Conservation (phyloP, 306 rosid genomes). For the Mimosa bimucronata region DNA sequence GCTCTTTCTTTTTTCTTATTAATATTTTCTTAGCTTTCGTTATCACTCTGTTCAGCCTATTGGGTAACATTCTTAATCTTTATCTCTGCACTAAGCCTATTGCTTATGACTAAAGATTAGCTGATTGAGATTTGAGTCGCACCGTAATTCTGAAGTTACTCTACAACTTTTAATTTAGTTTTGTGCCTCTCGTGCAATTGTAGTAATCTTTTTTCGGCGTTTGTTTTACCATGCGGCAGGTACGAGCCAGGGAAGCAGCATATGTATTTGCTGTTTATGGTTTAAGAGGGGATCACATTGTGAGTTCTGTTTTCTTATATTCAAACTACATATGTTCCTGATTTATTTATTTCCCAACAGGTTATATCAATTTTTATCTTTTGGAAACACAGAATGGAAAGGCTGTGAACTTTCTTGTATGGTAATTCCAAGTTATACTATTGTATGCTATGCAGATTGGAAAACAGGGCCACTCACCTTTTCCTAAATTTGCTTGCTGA, state of each 20-base stretch:
- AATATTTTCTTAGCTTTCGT: not conserved
- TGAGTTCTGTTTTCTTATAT: constrained; percentile 46
- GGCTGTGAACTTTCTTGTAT: constrained; percentile 22
- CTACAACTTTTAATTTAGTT: not conserved
- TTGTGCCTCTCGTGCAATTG: not conserved
- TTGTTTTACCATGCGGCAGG: constrained; percentile 52
- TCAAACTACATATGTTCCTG: not conserved
- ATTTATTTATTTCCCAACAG: constrained; percentile 4
- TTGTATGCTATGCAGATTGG: constrained; percentile 55
- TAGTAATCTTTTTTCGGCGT: constrained; percentile 4
- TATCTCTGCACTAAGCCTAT: no score
- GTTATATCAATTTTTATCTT: not conserved
- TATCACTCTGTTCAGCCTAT: not conserved
- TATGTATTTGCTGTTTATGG: constrained; percentile 65
- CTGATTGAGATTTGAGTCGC: not conserved
- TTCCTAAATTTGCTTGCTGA: constrained; percentile 62
- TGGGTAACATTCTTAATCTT: not conserved
- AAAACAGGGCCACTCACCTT: constrained; percentile 44
- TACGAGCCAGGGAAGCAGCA: constrained; percentile 45
- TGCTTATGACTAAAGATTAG: no score
- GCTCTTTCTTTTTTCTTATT: not conserved
- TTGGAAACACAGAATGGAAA: constrained; percentile 5
- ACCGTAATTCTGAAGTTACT: not conserved
- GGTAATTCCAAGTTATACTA: constrained; percentile 50
- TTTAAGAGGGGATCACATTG: constrained; percentile 74